Base-by-base conservation (phyloP, 345 rosid genomes). In the Aethionema arabicum region DNA sequence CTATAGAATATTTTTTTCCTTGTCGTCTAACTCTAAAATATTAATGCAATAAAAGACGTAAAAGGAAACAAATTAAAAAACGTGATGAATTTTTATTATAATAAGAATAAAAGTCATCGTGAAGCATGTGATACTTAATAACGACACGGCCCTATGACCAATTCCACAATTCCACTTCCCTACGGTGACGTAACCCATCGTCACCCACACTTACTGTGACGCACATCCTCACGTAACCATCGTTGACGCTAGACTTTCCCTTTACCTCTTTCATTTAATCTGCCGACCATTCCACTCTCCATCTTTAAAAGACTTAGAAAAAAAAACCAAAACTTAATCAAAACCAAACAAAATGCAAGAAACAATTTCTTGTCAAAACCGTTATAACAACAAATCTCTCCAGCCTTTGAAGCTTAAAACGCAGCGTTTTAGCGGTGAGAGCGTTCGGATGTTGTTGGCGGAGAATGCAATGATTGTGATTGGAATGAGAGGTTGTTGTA, bases 401-500 rank as follows among this genome's bases (percentile, higher is more conserved):
- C 35, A 38, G 29, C 50, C 62, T 49, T 12, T 38, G 38, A 47
- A 63, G 43, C 33, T 67, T 41, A 6, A 41, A 49, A 35, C 51
- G 33, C 44, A 44, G 1, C 64, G 59, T 54, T 21, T 21, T 2
- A 51, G 59, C 63, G 69, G 72, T 32, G 41, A 56, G 65, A 30
- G 49, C 16, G 80, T 82, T 8, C 35, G 49, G 30, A 65, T 68
- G 52, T 40, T 77, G 74, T 85, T 85, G 53, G 49, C 40, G 4
- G 89, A 81, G 69, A 87, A 79, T 72, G 82, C 95, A 4, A 79
- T 87, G 67, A 63, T 78, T 1, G 84, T 85, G 66, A 63, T 85
- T 14, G 89, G 89, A 33, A 65, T 69, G 67, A 80, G 79, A 8
- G 95, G 89, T 4, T 87, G 95, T 10, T 87, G 91, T 53, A 85